Conservation (phyloP, 1,139 yeast species). For the Geotrichum europaeum region DNA sequence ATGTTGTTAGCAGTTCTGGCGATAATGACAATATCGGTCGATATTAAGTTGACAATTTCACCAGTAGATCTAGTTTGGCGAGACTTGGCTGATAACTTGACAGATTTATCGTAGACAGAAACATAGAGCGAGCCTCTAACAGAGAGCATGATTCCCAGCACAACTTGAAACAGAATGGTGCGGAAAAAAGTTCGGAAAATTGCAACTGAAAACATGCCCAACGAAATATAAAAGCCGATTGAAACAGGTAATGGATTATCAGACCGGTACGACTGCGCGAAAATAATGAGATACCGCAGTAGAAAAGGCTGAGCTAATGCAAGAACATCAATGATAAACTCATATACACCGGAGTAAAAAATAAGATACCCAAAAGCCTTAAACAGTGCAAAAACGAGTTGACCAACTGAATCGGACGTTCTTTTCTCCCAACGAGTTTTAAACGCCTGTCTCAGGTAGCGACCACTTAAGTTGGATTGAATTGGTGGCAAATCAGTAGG, state of each 20-base stretch:
- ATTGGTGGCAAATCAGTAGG: slow-evolving; percentile 74
- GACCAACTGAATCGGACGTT: slow-evolving; percentile 43
- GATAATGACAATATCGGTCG: slow-evolving; percentile 64
- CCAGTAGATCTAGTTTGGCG: slow-evolving; percentile 75
- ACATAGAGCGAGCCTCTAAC: slow-evolving; percentile 61
- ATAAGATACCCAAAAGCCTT: slow-evolving; percentile 62
- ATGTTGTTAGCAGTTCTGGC: slow-evolving; percentile 49
- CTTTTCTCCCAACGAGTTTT: slow-evolving; percentile 51
- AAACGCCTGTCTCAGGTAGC: slow-evolving; percentile 43
- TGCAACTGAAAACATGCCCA: slow-evolving; percentile 73
- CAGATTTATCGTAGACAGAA: slow-evolving; percentile 69
- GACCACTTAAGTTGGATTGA: slow-evolving; percentile 56
- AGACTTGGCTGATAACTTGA: slow-evolving; percentile 73
- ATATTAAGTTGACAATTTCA: slow-evolving; percentile 75
- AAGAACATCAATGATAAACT: slow-evolving; percentile 61
- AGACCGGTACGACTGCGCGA: slow-evolving; percentile 62
- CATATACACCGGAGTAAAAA: slow-evolving; percentile 60
- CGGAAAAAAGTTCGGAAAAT: slow-evolving; percentile 71
- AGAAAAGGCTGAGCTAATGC: slow-evolving; percentile 80
- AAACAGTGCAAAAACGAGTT: slow-evolving; percentile 54
- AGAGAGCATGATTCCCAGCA: slow-evolving; percentile 33
- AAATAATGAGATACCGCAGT: slow-evolving; percentile 62
- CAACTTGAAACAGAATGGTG: slow-evolving; percentile 62
- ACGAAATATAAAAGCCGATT: slow-evolving; percentile 72
- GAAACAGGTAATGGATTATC: slow-evolving; percentile 46